phyloP scores from a whole-genome alignment of 805 yeast genomes.

The Debaryomyces hansenii region DNA sequence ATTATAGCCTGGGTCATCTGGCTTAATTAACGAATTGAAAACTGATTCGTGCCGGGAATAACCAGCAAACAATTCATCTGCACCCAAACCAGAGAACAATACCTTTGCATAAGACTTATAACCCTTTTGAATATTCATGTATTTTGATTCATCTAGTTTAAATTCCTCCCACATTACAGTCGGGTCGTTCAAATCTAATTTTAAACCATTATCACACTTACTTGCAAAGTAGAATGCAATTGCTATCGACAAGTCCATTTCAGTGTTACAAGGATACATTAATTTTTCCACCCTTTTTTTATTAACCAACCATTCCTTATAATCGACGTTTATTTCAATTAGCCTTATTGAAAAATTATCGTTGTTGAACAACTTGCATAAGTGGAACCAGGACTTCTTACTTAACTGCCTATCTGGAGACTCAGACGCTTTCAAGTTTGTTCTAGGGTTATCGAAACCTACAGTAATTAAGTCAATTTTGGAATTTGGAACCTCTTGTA shows the following conservation, averaged over 20 bases:
- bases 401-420: slow-evolving; percentile 89
- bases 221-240: slow-evolving; percentile 94
- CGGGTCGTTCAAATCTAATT: slow-evolving; percentile 10
- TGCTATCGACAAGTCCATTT: slow-evolving; percentile 95
- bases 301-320: slow-evolving; percentile 57
- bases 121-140: slow-evolving; percentile 6
- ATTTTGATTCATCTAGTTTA: slow-evolving; percentile 6
- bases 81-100: slow-evolving; percentile 89
- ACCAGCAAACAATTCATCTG: slow-evolving; percentile 96
- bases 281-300: slow-evolving; percentile 55
- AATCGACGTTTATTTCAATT: slow-evolving; percentile 72
- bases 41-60: slow-evolving; percentile 77
- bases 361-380: slow-evolving; percentile 44
- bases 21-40: slow-evolving; percentile 27
- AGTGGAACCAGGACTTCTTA: slow-evolving; percentile 53
- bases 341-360: slow-evolving; percentile 44
- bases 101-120: slow-evolving; percentile 65
- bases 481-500: slow-evolving; percentile 8
- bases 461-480: slow-evolving; percentile 81
- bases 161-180: slow-evolving; percentile 19
- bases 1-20: slow-evolving; percentile 17
- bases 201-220: slow-evolving; percentile 38
- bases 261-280: slow-evolving; percentile 84
- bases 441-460: slow-evolving; percentile 88
- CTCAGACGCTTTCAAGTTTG: slow-evolving; percentile 53